These are phyloP conservation scores for Dictyostelium gargantuum DNA, from an alignment of 208 protist genomes.

Conservation along the genomic window DNA sequence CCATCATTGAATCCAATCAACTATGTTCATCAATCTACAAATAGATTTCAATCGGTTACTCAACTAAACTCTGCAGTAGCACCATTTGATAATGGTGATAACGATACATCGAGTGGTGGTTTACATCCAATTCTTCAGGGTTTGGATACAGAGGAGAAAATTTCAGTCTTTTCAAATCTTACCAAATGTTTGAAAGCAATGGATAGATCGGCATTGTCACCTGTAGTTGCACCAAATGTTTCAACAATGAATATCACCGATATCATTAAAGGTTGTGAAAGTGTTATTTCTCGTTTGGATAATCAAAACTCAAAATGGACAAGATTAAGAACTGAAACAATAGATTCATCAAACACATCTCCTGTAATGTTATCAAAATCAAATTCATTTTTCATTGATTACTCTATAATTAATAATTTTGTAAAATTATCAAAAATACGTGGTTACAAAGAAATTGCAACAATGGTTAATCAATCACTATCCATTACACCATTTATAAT, in stretches of 20 bases:
- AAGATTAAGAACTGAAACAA: neutral
- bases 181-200: constrained; percentile 36
- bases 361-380: neutral
- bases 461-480: neutral
- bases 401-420: neutral
- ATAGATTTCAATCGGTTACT: too few relatives aligned
- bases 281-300: neutral
- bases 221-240: neutral
- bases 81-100: neutral
- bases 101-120: neutral
- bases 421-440: neutral
- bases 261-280: constrained; percentile 35
- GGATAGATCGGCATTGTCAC: constrained; percentile 34
- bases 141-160: neutral
- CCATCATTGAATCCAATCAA: neutral
- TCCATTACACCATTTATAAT: neutral
- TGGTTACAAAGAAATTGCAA: neutral
- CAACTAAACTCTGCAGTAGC: too few relatives aligned
- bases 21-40: neutral
- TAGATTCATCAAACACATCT: neutral
- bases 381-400: neutral
- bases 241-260: neutral
- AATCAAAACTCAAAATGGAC: neutral
- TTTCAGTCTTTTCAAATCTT: neutral
- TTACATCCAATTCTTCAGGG: constrained; percentile 34